Evolutionary conservation across 805 yeast genomes (phyloP), one percentile per base, ranked within the genome.

Genomic region (Saturnispora galanensis): DNA sequence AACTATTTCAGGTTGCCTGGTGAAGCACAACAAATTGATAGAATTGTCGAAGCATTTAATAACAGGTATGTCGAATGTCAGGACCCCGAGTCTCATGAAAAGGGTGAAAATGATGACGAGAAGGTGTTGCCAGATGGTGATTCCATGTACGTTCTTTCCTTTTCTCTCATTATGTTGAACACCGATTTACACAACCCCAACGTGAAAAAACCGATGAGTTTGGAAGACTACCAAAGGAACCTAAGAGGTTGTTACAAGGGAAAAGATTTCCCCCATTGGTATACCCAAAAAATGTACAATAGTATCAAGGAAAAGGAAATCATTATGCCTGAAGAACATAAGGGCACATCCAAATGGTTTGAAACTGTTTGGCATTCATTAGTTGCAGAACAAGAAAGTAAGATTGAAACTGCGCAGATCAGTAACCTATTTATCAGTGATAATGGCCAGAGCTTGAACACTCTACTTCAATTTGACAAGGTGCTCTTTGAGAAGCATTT

Each of bases 321-420:
- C 50, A 86, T 93, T 40, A 85, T 94, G 89, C 97, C 98, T 0
- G 97, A 93, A 56, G 98, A 93, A 56, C 97, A 90, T 54, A 94
- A 87, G 58, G 93, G 90, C 12, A 85, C 88, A 10, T 84, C 87
- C 16, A 87, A 84, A 58, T 83, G 95, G 80, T 90, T 89, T 62
- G 97, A 89, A 57, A 90, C 84, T 56, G 70, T 67, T 29, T 84
- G 95, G 95, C 80, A 81, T 52, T 79, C 81, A 47, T 60, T 84
- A 48, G 74, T 84, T 36, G 70, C 75, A 1, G 71, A 74, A 26
- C 75, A 70, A 47, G 67, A 62, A 16, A 57, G 52, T 38, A 57
- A 59, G 35, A 45, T 47, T 21, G 56, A 52, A 17, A 50, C 50
- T 21, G 60, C 53, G 16, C 45, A 44, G 7, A 31, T 36, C 15